Base-by-base conservation (phyloP, 305 asterid genomes). In the Fraxinus angustifolia region DNA sequence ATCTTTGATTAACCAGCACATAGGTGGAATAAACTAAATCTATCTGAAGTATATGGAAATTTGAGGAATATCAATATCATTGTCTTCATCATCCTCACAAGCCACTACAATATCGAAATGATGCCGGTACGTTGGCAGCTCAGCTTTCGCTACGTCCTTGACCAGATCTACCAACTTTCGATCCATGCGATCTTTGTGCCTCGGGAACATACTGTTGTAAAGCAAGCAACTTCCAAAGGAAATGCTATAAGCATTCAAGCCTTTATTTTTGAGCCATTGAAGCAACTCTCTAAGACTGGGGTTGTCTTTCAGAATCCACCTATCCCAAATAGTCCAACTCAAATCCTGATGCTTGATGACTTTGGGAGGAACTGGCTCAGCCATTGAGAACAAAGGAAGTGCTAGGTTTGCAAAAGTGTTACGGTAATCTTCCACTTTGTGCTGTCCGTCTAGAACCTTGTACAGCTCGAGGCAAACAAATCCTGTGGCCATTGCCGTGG, bases 401-500 rank as follows among this genome's bases (percentile, higher is more conserved):
- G 92, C 92, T 79, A 91, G 84, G 84, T 88, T 90, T 34, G 90
- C 91, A 36, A 90, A 90, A 11, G 91, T 84, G 83, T 90, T 90
- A 17, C 93, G 89, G 73, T 90, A 90, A 33, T 90, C 90, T 85
- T 88, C 91, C 75, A 88, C 60, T 77, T 88, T 87, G 81, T 90
- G 93, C 21, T 86, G 82, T 34, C 89, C 90, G 74, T 86, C 86
- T 26, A 90, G 77, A 79, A 84, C 90, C 77, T 90, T 90, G 19
- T 90, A 90, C 73, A 90, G 86, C 86, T 90, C 93, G 0, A 90
- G 88, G 86, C 93, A 90, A 74, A 90, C 91, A 70, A 90, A 86
- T 28, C 91, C 90, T 3, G 93, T 88, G 76, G 93, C 93, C 93
- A 90, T 76, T 26, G 93, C 93, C 31, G 91, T 90, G 31, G 93